phyloP scores from a whole-genome alignment of 805 yeast species.

The Pichia nanzhaoensis region DNA sequence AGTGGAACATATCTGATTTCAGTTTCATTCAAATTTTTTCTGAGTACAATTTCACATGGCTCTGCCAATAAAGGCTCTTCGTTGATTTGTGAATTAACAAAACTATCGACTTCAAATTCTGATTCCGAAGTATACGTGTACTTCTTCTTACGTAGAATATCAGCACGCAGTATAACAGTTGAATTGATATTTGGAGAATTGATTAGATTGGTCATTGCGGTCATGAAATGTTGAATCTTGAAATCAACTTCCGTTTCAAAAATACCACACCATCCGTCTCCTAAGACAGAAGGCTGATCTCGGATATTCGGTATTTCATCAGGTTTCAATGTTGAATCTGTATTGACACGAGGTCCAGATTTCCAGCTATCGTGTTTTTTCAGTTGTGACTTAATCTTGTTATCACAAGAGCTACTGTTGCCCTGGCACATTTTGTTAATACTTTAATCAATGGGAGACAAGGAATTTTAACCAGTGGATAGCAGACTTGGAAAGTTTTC shows the following conservation, averaged over 20 bases:
- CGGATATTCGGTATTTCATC: slow-evolving; percentile 35
- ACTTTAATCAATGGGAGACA: too few species aligned
- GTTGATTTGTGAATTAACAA: slow-evolving; percentile 21
- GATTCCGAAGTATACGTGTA: slow-evolving; percentile 31
- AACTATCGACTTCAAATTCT: slow-evolving; percentile 24
- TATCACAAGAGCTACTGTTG: background rate
- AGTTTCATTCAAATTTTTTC: slow-evolving; percentile 35
- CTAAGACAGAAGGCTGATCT: slow-evolving; percentile 39
- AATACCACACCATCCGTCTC: slow-evolving; percentile 57
- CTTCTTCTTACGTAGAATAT: slow-evolving; percentile 51
- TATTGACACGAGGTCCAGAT: slow-evolving; percentile 13
- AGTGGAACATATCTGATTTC: slow-evolving; percentile 33
- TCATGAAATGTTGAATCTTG: slow-evolving; percentile 50
- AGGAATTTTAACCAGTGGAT: too few species aligned
- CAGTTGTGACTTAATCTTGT: slow-evolving; percentile 5
- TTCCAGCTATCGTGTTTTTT: slow-evolving; percentile 16
- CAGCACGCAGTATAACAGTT: slow-evolving; percentile 84
- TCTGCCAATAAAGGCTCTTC: slow-evolving; percentile 30
- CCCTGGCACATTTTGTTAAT: too few species aligned
- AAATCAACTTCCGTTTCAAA: slow-evolving; percentile 45
- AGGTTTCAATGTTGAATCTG: slow-evolving; percentile 17
- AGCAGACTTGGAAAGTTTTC: too few species aligned
- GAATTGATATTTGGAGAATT: slow-evolving; percentile 87
- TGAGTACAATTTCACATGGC: slow-evolving; percentile 20
- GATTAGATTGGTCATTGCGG: slow-evolving; percentile 74